Conservation (phyloP, 1,284 basidiomycete species). For the Microbotryomycetes sp. region DNA sequence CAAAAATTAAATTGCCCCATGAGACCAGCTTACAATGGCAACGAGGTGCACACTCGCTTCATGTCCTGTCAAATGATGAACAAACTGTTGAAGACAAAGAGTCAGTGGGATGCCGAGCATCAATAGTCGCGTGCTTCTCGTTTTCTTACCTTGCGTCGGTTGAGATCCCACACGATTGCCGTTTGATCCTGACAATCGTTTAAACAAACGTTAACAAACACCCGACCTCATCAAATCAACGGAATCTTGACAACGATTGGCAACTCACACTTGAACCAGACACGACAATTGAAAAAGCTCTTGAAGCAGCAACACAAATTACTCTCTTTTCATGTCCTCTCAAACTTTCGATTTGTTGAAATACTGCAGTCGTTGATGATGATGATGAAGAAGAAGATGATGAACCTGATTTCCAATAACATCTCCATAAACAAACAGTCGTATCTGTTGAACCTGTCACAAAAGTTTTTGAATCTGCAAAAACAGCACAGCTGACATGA, state of each 20-base stretch:
- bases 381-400: no score
- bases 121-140: no score
- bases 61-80: constrained; percentile 44
- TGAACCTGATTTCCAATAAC: constrained; percentile 40
- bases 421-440: constrained; percentile 64
- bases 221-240: no score
- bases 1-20: constrained; percentile 44
- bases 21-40: constrained; percentile 76
- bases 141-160: constrained; percentile 48
- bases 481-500: constrained; percentile 1
- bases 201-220: neutral
- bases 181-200: constrained; percentile 55
- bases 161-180: constrained; percentile 85
- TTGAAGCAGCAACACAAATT: constrained; percentile 63
- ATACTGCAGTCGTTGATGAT: constrained; percentile 45
- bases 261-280: constrained; percentile 60
- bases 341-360: constrained; percentile 59
- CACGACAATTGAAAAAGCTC: constrained; percentile 73
- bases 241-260: no score
- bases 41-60: constrained; percentile 58
- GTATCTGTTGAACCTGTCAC: constrained; percentile 11
- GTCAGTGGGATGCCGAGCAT: constrained; percentile 45
- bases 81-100: constrained; percentile 12
- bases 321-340: constrained; percentile 66
- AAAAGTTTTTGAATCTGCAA: constrained; percentile 7